Evolutionary conservation across 805 yeast genomes (phyloP), one percentile per base, ranked within the genome.

Genomic region (Maudiozyma barnettii): DNA sequence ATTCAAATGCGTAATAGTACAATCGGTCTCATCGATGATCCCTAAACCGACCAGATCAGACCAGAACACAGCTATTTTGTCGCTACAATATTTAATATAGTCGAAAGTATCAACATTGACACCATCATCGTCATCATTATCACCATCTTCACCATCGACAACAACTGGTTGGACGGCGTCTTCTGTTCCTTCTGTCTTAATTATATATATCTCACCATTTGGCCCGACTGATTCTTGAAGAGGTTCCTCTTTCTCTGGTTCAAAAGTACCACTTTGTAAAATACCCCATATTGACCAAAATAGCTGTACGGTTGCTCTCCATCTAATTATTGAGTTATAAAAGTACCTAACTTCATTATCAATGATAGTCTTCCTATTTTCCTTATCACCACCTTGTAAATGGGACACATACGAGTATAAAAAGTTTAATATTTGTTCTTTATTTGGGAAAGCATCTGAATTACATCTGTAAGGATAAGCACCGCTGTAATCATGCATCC

Each of bases 261-360:
- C 48, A 39, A 67, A 48, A 49, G 65, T 61, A 16, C 78, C 88
- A 54, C 83, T 79, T 63, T 87, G 95, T 31, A 93, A 76, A 39
- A 93, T 74, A 1, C 95, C 98, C 99, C 99, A 91, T 23, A 90
- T 60, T 4, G 83, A 75, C 99, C 99, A 91, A 59, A 75, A 78
- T 9, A 85, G 71, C 43, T 83, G 83, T 20, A 79, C 91, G 0
- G 87, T 71, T 1, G 95, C 79, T 58, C 96, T 75, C 96, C 97
- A 91, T 46, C 73, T 71, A 2, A 78, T 68, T 29, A 81, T 75
- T 51, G 86, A 87, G 55, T 82, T 79, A 57, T 77, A 78, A 39
- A 88, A 63, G 43, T 69, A 63, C 44, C 72, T 75, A 12, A 82
- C 71, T 37, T 70, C 72, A 3, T 61, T 64, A 35, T 75, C 76